These are phyloP conservation scores for Leucoagaricus sp. DNA, from an alignment of 1,284 basidiomycete species.

Conservation along the genomic window DNA sequence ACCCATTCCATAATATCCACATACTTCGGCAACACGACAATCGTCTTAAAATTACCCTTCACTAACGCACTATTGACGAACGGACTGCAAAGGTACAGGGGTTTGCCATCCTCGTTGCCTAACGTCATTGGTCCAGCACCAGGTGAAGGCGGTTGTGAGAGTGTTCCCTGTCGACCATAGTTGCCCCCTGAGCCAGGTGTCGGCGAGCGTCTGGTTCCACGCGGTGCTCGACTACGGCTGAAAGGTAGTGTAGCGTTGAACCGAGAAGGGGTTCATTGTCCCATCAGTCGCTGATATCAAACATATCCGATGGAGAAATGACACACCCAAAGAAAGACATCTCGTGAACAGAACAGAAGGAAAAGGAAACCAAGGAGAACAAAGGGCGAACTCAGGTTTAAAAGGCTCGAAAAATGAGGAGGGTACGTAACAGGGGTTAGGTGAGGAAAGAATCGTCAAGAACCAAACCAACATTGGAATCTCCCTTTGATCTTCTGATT, in stretches of 20 bases:
- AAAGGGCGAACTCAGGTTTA: background rate
- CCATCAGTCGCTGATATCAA: background rate
- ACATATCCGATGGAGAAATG: background rate
- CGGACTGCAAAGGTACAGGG: constrained; percentile 89
- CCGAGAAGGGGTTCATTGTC: background rate
- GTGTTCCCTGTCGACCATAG: constrained; percentile 36
- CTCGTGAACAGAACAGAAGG: constrained; percentile 5
- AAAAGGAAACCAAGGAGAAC: background rate
- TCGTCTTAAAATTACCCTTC: constrained; percentile 99
- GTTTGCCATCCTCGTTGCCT: constrained; percentile 43
- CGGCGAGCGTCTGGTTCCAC: constrained; percentile 60
- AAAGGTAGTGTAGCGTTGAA: background rate
- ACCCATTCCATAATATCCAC: constrained; percentile 98
- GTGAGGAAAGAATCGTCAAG: background rate
- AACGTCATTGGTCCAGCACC: constrained; percentile 22
- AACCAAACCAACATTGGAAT: background rate
- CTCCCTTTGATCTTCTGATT: background rate
- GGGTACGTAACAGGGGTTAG: background rate
- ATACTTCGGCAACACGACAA: constrained; percentile 95
- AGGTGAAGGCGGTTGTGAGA: constrained; percentile 50
- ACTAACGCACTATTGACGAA: constrained; percentile 96
- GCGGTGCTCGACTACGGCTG: constrained; percentile 51
- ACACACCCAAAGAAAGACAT: constrained; percentile 40
- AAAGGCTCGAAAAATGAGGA: background rate
- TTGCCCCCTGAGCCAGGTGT: constrained; percentile 52